Percentiles rank a stretch among this genome's conserved stretches.
Evolutionary conservation across 2,329 filamentous ascomycete species (phyloP).

Genomic region (Aureobasidium musti): DNA sequence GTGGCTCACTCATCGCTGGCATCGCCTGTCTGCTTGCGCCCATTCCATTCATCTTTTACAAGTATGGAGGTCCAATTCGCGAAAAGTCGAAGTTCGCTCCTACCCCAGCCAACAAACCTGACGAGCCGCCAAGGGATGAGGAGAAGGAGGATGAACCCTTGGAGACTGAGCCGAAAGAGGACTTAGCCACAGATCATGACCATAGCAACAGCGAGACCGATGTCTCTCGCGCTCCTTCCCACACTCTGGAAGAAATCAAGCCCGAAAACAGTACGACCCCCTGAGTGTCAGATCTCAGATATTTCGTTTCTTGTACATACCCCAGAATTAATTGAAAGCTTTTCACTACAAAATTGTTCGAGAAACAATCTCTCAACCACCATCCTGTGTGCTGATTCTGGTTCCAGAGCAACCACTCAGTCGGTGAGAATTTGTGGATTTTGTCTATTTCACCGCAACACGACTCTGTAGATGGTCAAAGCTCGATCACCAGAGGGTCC

Average conservation of each 20-base stretch:
- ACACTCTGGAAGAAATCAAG: constrained; percentile 6
- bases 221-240: constrained; percentile 14
- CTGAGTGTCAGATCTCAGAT: background rate
- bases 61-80: constrained; percentile 37
- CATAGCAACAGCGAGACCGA: constrained; percentile 17
- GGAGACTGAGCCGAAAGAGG: constrained; percentile 14
- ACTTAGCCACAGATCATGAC: background rate
- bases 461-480: constrained; percentile 8
- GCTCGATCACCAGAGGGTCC: background rate
- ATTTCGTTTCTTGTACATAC: background rate
- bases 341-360: too few species aligned
- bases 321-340: background rate
- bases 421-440: background rate
- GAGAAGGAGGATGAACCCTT: constrained; percentile 1
- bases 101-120: constrained; percentile 31
- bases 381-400: background rate
- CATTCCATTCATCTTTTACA: constrained; percentile 41
- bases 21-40: constrained; percentile 43
- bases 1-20: constrained; percentile 49
- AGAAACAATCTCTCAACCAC: background rate
- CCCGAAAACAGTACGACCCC: background rate
- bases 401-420: background rate
- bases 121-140: background rate
- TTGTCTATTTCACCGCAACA: background rate
- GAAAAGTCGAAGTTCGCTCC: constrained; percentile 37